Evolutionary conservation across 306 rosid species (phyloP).

Genomic region (Vigna hirtella): DNA sequence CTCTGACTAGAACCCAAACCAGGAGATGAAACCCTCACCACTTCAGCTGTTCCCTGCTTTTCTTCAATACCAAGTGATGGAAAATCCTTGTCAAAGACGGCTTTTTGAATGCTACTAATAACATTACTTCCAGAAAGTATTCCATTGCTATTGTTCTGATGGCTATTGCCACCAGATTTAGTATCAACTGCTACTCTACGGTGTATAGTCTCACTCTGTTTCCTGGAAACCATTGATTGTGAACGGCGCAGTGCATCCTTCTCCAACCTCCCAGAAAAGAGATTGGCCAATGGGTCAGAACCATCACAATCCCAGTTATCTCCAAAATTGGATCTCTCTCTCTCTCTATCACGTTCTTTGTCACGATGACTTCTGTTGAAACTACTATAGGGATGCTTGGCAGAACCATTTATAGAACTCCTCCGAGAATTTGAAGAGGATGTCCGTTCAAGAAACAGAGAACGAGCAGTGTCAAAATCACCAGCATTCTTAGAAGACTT

Average conservation of each 20-base stretch:
- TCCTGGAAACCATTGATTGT: conserved; percentile 84
- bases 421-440: conserved; percentile 84
- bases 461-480: conserved; percentile 76
- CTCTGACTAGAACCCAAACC: conserved; percentile 78
- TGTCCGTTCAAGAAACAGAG: conserved; percentile 77
- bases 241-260: conserved; percentile 84
- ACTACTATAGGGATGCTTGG: conserved; percentile 96
- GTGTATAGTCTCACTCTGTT: conserved; percentile 66
- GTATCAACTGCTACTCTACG: conserved; percentile 65
- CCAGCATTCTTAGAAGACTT: conserved; percentile 64
- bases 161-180: conserved; percentile 60
- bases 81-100: conserved; percentile 92
- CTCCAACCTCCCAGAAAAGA: conserved; percentile 71
- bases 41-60: conserved; percentile 70
- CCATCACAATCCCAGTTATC: conserved; percentile 82
- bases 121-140: conserved; percentile 59
- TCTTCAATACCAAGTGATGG: conserved; percentile 94
- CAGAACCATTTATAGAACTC: conserved; percentile 80
- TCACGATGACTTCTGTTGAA: conserved; percentile 91
- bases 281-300: conserved; percentile 71
- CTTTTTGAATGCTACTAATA: conserved; percentile 69
- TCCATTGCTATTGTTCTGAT: conserved; percentile 67
- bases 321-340: conserved; percentile 70
- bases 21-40: conserved; percentile 86
- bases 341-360: conserved; percentile 95